Conservation (phyloP, 805 yeast genomes). For the Schwanniomyces pseudopolymorphus region DNA sequence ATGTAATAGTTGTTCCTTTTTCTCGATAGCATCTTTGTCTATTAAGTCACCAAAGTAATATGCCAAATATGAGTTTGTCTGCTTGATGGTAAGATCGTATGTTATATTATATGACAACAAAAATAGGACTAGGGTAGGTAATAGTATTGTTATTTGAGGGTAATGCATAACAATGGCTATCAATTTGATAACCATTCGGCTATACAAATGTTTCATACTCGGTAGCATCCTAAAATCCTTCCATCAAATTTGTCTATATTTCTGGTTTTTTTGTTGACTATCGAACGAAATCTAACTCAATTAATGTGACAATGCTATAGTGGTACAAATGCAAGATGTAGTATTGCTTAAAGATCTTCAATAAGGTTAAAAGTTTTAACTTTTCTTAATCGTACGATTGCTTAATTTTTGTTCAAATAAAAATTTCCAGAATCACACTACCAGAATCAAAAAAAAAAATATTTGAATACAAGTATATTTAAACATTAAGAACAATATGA, state of each 20-base stretch:
- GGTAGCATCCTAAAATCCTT: neutral
- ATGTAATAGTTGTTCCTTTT: neutral
- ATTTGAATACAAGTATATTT: neutral
- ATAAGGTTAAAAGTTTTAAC: neutral
- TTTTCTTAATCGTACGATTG: neutral
- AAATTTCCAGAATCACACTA: neutral
- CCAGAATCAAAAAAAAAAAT: neutral
- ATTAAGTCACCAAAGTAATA: slow-evolving; percentile 7
- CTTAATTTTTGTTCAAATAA: neutral
- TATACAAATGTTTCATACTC: neutral
- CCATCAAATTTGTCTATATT: neutral
- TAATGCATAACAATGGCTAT: slow-evolving; percentile 15
- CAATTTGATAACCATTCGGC: neutral
- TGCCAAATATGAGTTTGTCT: slow-evolving; percentile 21
- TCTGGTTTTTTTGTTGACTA: neutral
- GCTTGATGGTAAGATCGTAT: slow-evolving; percentile 33
- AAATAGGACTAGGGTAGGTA: slow-evolving; percentile 31
- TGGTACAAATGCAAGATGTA: neutral
- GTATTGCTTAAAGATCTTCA: neutral
- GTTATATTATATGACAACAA: slow-evolving; percentile 32
- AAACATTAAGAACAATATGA: neutral
- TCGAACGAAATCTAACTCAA: neutral
- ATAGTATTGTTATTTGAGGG: slow-evolving; percentile 27
- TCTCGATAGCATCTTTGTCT: neutral
- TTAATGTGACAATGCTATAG: neutral